Evolutionary conservation across 257 asterid genomes (phyloP).

Genomic region (Solanum peruvianum): DNA sequence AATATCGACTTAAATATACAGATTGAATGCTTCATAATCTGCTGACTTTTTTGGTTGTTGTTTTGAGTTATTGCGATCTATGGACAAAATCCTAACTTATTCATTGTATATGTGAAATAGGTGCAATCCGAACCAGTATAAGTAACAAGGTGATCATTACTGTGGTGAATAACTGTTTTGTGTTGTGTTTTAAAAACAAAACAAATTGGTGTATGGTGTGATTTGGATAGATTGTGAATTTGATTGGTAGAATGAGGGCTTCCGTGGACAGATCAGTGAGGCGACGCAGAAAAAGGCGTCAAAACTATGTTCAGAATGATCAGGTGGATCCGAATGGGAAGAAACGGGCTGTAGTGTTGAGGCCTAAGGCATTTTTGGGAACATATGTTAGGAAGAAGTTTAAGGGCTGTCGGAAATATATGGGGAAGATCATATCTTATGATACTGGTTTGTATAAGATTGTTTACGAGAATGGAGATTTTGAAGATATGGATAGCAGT

Average conservation of each 20-base stretch:
- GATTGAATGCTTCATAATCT: not conserved
- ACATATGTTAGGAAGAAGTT: conserved; percentile 65
- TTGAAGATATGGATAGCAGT: conserved; percentile 55
- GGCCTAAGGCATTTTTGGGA: conserved; percentile 42
- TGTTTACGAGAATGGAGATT: conserved; percentile 67
- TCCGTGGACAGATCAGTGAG: conserved; percentile 21
- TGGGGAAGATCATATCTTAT: conserved; percentile 51
- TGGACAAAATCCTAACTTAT: not conserved
- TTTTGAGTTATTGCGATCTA: not conserved
- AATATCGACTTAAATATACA: not conserved
- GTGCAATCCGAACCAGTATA: not conserved
- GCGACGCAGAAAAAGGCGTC: conserved; percentile 66
- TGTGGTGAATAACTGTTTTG: not conserved
- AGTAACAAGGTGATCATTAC: not conserved
- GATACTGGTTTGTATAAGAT: conserved; percentile 55
- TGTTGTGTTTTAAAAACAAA: not conserved
- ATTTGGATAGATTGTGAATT: conserved; percentile 9
- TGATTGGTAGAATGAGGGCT: conserved; percentile 26
- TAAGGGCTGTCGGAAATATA: conserved; percentile 35
- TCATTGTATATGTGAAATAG: not conserved
- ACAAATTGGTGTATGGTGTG: conserved; percentile 1
- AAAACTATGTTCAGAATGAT: conserved; percentile 23
- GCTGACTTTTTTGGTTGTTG: not conserved
- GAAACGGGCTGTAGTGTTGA: conserved; percentile 24
- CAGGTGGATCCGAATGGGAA: conserved; percentile 27